These are phyloP conservation scores for Rachicladosporium sp. DNA, from an alignment of 2,329 filamentous ascomycete genomes.

Conservation along the genomic window DNA sequence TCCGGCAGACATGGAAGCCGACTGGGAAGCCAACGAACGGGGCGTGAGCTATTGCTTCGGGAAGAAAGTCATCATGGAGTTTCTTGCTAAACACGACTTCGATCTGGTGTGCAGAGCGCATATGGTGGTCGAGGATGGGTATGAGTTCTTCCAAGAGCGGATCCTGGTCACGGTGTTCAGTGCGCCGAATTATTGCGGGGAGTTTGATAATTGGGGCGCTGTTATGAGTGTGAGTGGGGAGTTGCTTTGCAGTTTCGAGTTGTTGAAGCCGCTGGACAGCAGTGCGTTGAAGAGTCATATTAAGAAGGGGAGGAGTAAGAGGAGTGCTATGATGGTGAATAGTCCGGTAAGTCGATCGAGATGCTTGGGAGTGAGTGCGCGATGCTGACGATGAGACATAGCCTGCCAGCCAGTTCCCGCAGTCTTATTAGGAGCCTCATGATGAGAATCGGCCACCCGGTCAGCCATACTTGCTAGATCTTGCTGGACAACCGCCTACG, in stretches of 20 bases:
- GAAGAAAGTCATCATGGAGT: slow-evolving; percentile 95
- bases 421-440: slow-evolving; percentile 32
- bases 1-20: slow-evolving; percentile 85
- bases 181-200: slow-evolving; percentile 94
- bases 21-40: slow-evolving; percentile 95
- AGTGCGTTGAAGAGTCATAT: slow-evolving; percentile 96
- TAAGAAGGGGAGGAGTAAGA: slow-evolving; percentile 92
- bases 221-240: slow-evolving; percentile 96
- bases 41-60: slow-evolving; percentile 98
- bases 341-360: slow-evolving; percentile 61
- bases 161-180: slow-evolving; percentile 95
- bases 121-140: slow-evolving; percentile 98
- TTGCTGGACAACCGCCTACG: no score
- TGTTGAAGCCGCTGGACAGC: slow-evolving; percentile 91
- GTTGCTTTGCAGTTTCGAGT: slow-evolving; percentile 89
- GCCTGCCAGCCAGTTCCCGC: slow-evolving; percentile 39
- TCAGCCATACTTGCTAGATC: no score
- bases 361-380: slow-evolving; percentile 7
- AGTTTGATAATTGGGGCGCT: slow-evolving; percentile 98
- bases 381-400: slow-evolving; percentile 17
- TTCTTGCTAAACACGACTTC: slow-evolving; percentile 87
- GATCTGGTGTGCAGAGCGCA: slow-evolving; percentile 94
- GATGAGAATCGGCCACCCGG: background rate
- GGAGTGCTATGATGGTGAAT: slow-evolving; percentile 78
- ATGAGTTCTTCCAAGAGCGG: slow-evolving; percentile 95